These are phyloP conservation scores for Hypoxylon sp. DNA, from an alignment of 2,329 filamentous ascomycete genomes.

Conservation along the genomic window DNA sequence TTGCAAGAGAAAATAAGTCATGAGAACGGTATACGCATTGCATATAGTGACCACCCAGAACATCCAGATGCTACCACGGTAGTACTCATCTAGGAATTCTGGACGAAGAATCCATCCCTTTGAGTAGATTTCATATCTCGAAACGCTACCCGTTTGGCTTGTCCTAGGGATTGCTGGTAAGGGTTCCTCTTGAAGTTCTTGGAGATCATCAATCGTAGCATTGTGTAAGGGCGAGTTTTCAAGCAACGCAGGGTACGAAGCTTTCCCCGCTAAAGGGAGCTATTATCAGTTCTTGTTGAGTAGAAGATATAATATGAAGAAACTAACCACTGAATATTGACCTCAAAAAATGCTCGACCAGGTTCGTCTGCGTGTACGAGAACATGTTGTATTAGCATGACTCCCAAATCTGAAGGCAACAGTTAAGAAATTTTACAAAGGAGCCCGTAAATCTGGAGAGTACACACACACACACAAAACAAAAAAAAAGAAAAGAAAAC, in stretches of 20 bases:
- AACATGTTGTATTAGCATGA: too few relatives aligned
- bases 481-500: too few relatives aligned
- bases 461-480: too few relatives aligned
- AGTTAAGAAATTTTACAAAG: too few relatives aligned
- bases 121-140: not conserved
- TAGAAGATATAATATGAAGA: not conserved
- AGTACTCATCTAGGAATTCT: not conserved
- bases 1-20: not conserved
- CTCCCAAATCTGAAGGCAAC: too few relatives aligned
- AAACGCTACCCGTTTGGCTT: too few relatives aligned
- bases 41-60: not conserved
- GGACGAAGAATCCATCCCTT: not conserved
- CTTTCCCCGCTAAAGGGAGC: not conserved
- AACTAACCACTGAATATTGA: not conserved
- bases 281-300: not conserved
- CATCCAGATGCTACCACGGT: not conserved
- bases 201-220: too few relatives aligned
- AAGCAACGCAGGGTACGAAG: not conserved
- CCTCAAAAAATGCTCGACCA: not conserved
- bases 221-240: not conserved
- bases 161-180: not conserved
- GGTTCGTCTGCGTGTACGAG: too few relatives aligned
- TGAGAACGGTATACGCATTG: not conserved
- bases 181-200: not conserved
- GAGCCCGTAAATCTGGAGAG: too few relatives aligned